Evolutionary conservation across 2,329 filamentous ascomycete genomes (phyloP).

Genomic region (Coniochaeta hoffmannii): DNA sequence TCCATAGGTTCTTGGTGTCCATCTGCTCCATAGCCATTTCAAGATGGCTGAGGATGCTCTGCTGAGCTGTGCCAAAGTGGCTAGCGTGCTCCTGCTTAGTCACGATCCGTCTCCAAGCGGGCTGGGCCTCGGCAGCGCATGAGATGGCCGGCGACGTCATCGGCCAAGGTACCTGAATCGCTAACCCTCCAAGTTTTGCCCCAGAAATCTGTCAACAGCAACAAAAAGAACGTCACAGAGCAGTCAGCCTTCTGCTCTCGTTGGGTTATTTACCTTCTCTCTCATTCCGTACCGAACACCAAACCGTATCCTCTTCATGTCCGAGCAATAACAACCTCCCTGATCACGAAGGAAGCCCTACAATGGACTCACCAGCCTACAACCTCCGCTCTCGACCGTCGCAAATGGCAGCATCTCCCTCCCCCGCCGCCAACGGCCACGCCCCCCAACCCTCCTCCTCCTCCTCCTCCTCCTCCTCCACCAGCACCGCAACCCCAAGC

Average conservation of each 20-base stretch:
- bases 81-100: too few species aligned
- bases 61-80: neutral
- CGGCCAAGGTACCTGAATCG: neutral
- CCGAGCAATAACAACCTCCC: neutral
- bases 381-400: conserved; percentile 2
- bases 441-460: conserved; percentile 6
- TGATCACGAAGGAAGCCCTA: neutral
- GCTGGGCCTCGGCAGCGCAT: neutral
- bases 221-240: neutral
- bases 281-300: neutral
- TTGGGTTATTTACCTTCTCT: neutral
- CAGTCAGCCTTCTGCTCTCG: neutral
- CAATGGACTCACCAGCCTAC: neutral
- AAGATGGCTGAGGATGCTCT: too few species aligned
- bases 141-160: neutral
- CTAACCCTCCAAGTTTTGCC: neutral
- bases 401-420: neutral
- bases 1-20: too few species aligned
- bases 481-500: too few species aligned
- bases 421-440: neutral
- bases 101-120: neutral
- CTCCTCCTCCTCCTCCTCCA: conserved; percentile 2
- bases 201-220: neutral
- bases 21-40: too few species aligned
- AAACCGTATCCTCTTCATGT: neutral